Percentiles rank a stretch among this genome's conserved stretches.
Evolutionary conservation across 2,329 filamentous ascomycete genomes (phyloP).

Genomic region (Didymella pinodella): DNA sequence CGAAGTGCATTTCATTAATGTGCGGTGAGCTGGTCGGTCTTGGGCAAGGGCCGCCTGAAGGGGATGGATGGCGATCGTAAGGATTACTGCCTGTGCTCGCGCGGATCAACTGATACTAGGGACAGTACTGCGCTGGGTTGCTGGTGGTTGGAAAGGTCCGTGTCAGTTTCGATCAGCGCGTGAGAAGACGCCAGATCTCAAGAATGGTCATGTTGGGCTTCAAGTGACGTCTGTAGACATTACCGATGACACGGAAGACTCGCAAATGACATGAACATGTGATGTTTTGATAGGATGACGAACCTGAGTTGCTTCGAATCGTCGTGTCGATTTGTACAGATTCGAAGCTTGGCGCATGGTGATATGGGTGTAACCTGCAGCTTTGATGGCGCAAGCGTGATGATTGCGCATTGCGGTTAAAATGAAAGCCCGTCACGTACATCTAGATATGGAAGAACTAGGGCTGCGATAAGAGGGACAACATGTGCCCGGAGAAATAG

Average conservation of each 20-base stretch:
- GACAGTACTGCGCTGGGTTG: constrained; percentile 8
- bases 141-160: background rate
- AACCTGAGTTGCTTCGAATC: background rate
- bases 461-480: background rate
- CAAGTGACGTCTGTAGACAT: background rate
- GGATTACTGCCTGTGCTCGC: constrained; percentile 2
- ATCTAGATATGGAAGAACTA: background rate
- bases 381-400: constrained; percentile 16
- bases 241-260: background rate
- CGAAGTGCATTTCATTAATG: constrained; percentile 3
- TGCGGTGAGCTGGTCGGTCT: constrained; percentile 16
- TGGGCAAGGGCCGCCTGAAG: constrained; percentile 1
- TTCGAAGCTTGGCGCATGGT: constrained; percentile 25
- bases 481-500: background rate
- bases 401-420: constrained; percentile 9
- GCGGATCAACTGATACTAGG: constrained; percentile 12
- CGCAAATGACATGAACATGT: background rate
- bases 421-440: background rate
- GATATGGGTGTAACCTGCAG: constrained; percentile 1
- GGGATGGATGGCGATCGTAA: constrained; percentile 8
- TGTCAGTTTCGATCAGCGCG: constrained; percentile 14
- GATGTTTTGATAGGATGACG: constrained; percentile 4
- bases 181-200: background rate
- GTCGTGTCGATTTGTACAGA: constrained; percentile 1
- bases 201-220: background rate